phyloP scores from a whole-genome alignment of 495 filamentous ascomycete genomes.

The Trichoderma reesei region DNA sequence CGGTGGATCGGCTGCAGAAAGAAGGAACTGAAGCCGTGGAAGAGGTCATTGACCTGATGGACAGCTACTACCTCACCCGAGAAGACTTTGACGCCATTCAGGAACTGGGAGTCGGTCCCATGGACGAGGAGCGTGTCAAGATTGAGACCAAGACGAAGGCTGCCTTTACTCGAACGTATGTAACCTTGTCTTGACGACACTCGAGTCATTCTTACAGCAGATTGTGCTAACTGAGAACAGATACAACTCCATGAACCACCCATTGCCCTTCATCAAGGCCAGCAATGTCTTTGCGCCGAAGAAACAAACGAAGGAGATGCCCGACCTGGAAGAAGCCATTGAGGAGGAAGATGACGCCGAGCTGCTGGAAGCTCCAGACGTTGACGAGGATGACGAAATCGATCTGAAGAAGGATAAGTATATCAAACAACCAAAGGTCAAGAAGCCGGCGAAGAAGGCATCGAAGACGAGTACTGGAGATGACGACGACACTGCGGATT shows the following conservation, averaged over 20 bases:
- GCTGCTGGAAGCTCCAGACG: conserved; percentile 49
- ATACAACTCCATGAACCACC: conserved; percentile 82
- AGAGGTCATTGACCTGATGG: conserved; percentile 81
- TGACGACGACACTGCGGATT: conserved; percentile 36
- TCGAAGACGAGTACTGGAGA: conserved; percentile 46
- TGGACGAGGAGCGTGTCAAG: conserved; percentile 61
- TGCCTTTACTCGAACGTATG: conserved; percentile 74
- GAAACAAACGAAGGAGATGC: conserved; percentile 62
- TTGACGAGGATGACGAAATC: conserved; percentile 54
- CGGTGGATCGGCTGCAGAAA: conserved; percentile 59
- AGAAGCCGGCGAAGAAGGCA: conserved; percentile 41
- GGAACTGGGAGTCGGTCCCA: conserved; percentile 82
- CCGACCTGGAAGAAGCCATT: conserved; percentile 92
- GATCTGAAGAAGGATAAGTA: conserved; percentile 94
- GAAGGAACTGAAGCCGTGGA: conserved; percentile 67
- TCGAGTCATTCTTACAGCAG: not conserved
- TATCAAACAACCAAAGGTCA: conserved; percentile 75
- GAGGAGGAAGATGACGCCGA: conserved; percentile 82
- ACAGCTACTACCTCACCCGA: conserved; percentile 90
- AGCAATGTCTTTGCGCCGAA: conserved; percentile 61
- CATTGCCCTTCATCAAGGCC: conserved; percentile 92
- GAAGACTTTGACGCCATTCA: conserved; percentile 90
- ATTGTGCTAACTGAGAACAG: conserved; percentile 29
- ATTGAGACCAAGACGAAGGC: conserved; percentile 79
- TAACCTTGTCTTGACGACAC: conserved; percentile 14